Conservation (phyloP, 2,329 filamentous ascomycete genomes). For the Dothideomycetes sp. region DNA sequence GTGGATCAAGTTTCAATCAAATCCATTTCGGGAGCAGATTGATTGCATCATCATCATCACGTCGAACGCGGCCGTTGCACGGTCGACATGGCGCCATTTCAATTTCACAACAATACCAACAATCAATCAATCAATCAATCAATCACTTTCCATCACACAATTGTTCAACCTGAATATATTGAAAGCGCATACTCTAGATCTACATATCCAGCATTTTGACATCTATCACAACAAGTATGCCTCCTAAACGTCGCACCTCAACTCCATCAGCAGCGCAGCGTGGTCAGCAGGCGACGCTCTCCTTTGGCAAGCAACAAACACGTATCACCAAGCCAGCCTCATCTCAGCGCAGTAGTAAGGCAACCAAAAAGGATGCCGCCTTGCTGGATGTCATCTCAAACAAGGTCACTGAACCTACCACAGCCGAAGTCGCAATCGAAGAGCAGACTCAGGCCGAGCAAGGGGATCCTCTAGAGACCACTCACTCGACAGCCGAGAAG, state of each 20-base stretch:
- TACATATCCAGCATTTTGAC: no score
- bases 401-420: conserved; percentile 28
- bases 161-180: not conserved
- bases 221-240: conserved; percentile 27
- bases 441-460: conserved; percentile 27
- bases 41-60: no score
- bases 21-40: no score
- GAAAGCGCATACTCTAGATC: no score
- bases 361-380: conserved; percentile 31
- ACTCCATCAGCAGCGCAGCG: conserved; percentile 37
- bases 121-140: no score
- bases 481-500: conserved; percentile 20
- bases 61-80: no score
- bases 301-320: conserved; percentile 46
- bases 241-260: conserved; percentile 33
- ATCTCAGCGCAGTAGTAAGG: conserved; percentile 27
- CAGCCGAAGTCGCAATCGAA: conserved; percentile 31
- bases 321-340: conserved; percentile 50
- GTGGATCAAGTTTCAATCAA: no score
- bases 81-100: no score
- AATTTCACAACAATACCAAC: no score
- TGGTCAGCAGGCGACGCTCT: conserved; percentile 51
- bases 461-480: conserved; percentile 19
- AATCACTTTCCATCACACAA: no score
- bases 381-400: conserved; percentile 22